These are phyloP conservation scores for Amanita pseudoporphyria DNA, from an alignment of 768 basidiomycete species.

Conservation along the genomic window DNA sequence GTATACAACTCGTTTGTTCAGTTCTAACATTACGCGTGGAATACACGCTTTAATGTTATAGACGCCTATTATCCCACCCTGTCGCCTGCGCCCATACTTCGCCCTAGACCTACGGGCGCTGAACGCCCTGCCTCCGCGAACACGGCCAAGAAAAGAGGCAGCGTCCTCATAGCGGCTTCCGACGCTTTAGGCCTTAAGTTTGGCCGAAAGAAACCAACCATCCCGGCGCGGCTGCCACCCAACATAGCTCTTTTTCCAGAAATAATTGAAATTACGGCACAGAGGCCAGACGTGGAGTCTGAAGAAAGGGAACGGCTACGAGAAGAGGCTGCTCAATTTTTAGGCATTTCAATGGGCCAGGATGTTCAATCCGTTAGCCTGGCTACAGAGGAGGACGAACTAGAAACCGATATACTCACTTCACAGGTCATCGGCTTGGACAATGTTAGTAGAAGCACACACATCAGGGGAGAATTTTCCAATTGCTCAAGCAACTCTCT, in stretches of 20 bases:
- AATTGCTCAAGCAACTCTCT: constrained; percentile 24
- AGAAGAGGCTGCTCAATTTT: constrained; percentile 66
- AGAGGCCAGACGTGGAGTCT: constrained; percentile 46
- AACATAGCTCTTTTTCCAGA: constrained; percentile 46
- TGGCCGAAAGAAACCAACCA: constrained; percentile 26
- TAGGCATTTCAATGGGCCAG: constrained; percentile 47
- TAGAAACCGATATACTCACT: constrained; percentile 18
- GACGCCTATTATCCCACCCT: background rate
- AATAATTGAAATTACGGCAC: constrained; percentile 64
- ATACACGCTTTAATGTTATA: background rate
- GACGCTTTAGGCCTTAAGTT: constrained; percentile 42
- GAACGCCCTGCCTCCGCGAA: background rate
- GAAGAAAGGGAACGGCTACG: constrained; percentile 70
- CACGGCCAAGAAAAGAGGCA: constrained; percentile 22
- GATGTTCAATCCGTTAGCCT: constrained; percentile 25
- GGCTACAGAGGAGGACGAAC: constrained; percentile 29
- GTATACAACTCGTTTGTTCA: background rate
- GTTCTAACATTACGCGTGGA: background rate
- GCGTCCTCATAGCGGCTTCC: constrained; percentile 43
- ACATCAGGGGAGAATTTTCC: constrained; percentile 7
- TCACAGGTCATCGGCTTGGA: background rate
- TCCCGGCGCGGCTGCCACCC: constrained; percentile 22
- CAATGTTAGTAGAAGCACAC: background rate
- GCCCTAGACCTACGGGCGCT: background rate
- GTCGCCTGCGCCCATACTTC: background rate